Conservation (phyloP, 2,329 filamentous ascomycete genomes). For the Hansfordia pulvinata region DNA sequence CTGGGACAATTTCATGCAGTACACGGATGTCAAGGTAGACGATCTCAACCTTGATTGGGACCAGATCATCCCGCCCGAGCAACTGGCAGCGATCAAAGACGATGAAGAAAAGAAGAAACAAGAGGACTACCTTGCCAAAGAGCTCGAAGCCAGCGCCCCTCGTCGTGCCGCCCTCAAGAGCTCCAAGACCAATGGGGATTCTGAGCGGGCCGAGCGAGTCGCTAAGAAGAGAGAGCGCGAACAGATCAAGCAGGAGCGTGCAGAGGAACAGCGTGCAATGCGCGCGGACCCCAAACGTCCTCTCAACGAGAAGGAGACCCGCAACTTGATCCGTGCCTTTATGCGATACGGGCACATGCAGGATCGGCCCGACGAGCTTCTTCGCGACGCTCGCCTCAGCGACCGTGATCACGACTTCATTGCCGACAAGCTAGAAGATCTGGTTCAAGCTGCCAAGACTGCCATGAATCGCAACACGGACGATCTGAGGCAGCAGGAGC, state of each 20-base stretch:
- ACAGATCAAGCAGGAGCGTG: slow-evolving; percentile 55
- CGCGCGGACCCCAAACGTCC: slow-evolving; percentile 77
- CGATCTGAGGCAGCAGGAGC: slow-evolving; percentile 66
- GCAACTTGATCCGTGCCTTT: slow-evolving; percentile 81
- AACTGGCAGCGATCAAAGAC: slow-evolving; percentile 77
- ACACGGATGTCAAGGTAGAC: slow-evolving; percentile 94
- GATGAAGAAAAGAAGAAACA: slow-evolving; percentile 78
- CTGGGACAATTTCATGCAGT: slow-evolving; percentile 92
- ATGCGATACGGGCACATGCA: slow-evolving; percentile 85
- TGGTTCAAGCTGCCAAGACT: slow-evolving; percentile 44
- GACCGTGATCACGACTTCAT: slow-evolving; percentile 76
- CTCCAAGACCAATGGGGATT: slow-evolving; percentile 33
- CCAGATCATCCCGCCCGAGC: slow-evolving; percentile 90
- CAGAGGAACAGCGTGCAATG: slow-evolving; percentile 61
- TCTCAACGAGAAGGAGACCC: slow-evolving; percentile 81
- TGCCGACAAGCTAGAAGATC: slow-evolving; percentile 60
- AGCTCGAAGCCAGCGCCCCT: slow-evolving; percentile 76
- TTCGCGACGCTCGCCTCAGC: slow-evolving; percentile 71
- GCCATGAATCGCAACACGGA: slow-evolving; percentile 56
- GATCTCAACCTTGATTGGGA: slow-evolving; percentile 77
- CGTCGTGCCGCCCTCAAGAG: slow-evolving; percentile 55
- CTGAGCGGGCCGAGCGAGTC: slow-evolving; percentile 50
- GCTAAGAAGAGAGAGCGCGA: slow-evolving; percentile 54
- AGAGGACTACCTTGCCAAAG: slow-evolving; percentile 67
- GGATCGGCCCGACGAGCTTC: slow-evolving; percentile 74